Conservation (phyloP, 305 asterid species). For the Fraxinus baroniana region DNA sequence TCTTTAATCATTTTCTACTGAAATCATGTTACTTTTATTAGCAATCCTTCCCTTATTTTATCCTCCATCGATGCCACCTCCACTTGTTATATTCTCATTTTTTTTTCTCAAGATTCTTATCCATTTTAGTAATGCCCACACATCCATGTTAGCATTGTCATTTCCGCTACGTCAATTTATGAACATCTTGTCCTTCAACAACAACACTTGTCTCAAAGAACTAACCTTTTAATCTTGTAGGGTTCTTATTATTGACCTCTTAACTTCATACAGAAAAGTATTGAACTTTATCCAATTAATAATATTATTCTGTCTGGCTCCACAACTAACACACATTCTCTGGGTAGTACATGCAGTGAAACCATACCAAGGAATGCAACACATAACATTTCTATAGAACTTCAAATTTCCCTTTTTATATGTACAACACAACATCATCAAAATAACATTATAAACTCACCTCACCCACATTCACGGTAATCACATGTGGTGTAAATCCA, state of each 20-base stretch:
- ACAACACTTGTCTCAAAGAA: neutral
- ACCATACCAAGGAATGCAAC: neutral
- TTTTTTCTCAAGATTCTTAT: neutral
- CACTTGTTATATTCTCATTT: neutral
- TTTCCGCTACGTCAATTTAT: neutral
- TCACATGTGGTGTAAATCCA: slow-evolving; percentile 82
- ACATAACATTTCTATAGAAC: neutral
- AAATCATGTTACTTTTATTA: neutral
- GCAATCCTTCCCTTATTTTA: neutral
- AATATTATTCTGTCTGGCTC: neutral
- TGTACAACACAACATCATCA: neutral
- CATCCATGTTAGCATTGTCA: neutral
- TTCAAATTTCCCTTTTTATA: neutral
- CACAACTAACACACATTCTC: neutral
- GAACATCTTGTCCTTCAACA: neutral
- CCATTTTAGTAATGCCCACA: neutral
- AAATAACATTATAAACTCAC: slow-evolving; percentile 30
- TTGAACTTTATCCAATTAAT: neutral
- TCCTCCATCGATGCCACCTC: neutral
- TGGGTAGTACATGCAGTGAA: neutral
- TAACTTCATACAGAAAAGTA: neutral
- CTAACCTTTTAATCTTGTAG: neutral
- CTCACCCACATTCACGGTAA: slow-evolving; percentile 69
- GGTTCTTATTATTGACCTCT: neutral
- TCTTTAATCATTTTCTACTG: neutral